These are phyloP conservation scores for Fomitiporia mediterranea DNA, from an alignment of 1,284 basidiomycete species.

Conservation along the genomic window DNA sequence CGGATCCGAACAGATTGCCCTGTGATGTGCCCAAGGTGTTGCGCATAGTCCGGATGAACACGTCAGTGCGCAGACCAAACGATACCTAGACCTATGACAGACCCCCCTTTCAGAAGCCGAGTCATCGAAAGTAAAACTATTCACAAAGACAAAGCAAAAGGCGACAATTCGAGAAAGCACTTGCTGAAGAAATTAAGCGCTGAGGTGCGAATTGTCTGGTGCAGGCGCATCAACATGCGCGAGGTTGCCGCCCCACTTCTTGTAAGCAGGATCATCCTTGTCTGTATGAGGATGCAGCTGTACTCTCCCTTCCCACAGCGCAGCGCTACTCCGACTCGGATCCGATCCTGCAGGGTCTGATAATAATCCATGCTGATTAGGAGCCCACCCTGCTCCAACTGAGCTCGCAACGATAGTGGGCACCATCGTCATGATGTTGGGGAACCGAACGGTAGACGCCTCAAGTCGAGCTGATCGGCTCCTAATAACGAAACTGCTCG, in stretches of 20 bases:
- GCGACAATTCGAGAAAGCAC: too few species aligned
- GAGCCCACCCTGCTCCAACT: constrained; percentile 77
- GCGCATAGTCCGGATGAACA: too few species aligned
- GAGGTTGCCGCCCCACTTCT: constrained; percentile 33
- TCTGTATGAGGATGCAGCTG: constrained; percentile 85
- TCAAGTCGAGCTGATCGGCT: constrained; percentile 58
- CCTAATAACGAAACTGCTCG: constrained; percentile 79
- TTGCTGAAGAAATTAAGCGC: too few species aligned
- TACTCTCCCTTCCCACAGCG: constrained; percentile 76
- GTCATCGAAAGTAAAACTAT: too few species aligned
- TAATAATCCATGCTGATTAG: constrained; percentile 49
- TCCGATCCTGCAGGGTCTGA: constrained; percentile 73
- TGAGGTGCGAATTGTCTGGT: not conserved
- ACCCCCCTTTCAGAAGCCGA: too few species aligned
- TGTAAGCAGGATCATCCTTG: constrained; percentile 41
- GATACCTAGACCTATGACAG: too few species aligned
- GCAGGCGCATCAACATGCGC: not conserved
- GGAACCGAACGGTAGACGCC: constrained; percentile 40
- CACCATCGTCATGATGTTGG: constrained; percentile 81
- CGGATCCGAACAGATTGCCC: too few species aligned
- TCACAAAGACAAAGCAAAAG: too few species aligned
- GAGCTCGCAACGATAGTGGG: constrained; percentile 83
- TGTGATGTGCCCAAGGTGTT: too few species aligned
- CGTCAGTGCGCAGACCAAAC: too few species aligned
- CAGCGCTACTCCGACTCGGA: constrained; percentile 74